Percentiles rank a stretch among this genome's conserved stretches.
phyloP scores from a whole-genome alignment of 164 flowering plant genomes.

The Magnolia kwangsiensis region DNA sequence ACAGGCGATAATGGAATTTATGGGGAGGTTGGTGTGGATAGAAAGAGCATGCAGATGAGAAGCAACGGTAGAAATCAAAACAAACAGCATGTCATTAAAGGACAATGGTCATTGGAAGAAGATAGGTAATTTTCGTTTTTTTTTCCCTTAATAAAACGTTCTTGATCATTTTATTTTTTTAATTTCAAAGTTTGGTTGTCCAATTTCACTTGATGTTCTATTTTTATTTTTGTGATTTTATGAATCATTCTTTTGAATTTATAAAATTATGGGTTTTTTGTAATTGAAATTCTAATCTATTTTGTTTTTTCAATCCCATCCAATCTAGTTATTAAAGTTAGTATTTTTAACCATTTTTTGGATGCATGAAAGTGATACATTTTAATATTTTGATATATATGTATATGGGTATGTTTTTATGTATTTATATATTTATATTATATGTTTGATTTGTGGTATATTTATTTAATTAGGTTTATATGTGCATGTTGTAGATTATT shows the following conservation, averaged over 20 bases:
- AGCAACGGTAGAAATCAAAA: slow-evolving; percentile 29
- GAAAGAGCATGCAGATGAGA: slow-evolving; percentile 14
- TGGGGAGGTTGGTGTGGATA: slow-evolving; percentile 15
- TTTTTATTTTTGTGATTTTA: not conserved
- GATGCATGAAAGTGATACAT: not conserved
- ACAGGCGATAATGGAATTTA: slow-evolving; percentile 26
- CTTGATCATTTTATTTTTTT: not conserved
- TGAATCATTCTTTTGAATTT: not conserved
- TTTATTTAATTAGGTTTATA: not conserved
- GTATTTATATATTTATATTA: not conserved
- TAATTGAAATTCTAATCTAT: not conserved
- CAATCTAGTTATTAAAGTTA: not conserved
- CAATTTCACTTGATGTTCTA: not conserved
- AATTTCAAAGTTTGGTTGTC: not conserved
- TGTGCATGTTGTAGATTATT: slow-evolving; percentile 36
- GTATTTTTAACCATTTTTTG: not conserved
- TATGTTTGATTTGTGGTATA: not conserved
- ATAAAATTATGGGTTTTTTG: not conserved
- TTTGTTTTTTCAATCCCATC: not conserved
- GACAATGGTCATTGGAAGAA: slow-evolving; percentile 85
- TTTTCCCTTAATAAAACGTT: not conserved
- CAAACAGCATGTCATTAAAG: slow-evolving; percentile 50
- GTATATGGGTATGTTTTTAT: not conserved
- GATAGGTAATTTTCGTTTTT: slow-evolving; percentile 44
- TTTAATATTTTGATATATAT: not conserved